Evolutionary conservation across 208 protist genomes (phyloP).

Genomic region (Trypanosomatidae sp.): DNA sequence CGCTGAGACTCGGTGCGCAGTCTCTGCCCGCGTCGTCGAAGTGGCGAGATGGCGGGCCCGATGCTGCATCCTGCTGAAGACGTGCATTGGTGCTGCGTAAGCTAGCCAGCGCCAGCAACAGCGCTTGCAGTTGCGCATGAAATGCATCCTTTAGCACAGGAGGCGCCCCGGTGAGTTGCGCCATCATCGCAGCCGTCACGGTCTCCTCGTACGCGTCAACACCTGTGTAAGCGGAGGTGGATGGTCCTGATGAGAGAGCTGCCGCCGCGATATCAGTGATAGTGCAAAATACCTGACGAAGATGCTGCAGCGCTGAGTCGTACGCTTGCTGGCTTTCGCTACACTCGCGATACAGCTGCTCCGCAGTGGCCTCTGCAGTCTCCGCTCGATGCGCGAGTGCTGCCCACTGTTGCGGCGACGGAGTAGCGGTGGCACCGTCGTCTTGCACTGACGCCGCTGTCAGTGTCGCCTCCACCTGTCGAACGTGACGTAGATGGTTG

Average conservation of each 20-base stretch:
- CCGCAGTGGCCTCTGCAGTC: conserved; percentile 11
- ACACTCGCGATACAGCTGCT: conserved; percentile 13
- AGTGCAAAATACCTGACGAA: conserved; percentile 14
- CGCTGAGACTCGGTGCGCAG: neutral
- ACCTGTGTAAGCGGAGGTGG: neutral
- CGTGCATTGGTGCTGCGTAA: conserved; percentile 16
- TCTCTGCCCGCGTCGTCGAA: neutral
- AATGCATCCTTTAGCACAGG: conserved; percentile 12
- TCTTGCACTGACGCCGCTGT: neutral
- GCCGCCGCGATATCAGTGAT: conserved; percentile 5
- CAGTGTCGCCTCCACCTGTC: conserved; percentile 17
- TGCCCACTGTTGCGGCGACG: neutral
- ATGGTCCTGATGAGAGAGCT: neutral
- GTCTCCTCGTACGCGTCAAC: conserved; percentile 15
- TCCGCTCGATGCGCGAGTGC: conserved; percentile 15
- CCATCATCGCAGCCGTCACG: conserved; percentile 18
- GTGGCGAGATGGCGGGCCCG: neutral
- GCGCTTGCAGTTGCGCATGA: conserved; percentile 12
- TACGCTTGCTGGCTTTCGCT: neutral
- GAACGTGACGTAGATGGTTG: conserved; percentile 16
- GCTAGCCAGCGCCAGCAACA: conserved; percentile 18
- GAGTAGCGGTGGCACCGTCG: neutral
- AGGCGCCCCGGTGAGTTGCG: conserved; percentile 10
- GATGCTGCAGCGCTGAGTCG: conserved; percentile 17
- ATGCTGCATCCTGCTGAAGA: conserved; percentile 6